A percentile compares a stretch with the other conserved stretches of the same genome.
phyloP scores from a whole-genome alignment of 1,284 basidiomycete species.

The Puccinia polysora region DNA sequence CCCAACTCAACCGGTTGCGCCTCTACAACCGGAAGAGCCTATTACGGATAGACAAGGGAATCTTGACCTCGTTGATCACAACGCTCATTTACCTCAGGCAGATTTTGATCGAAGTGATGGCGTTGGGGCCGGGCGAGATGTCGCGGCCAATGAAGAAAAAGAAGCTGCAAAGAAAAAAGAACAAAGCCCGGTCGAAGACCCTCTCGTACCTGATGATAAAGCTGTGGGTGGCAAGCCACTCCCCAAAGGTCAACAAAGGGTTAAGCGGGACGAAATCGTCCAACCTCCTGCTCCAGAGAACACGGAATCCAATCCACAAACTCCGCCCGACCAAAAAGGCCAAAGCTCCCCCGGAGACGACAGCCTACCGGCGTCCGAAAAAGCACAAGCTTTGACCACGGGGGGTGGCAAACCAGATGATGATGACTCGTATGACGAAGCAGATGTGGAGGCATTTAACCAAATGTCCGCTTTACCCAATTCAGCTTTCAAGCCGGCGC shows the following conservation, averaged over 20 bases:
- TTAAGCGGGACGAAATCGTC: constrained; percentile 26
- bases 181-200: neutral
- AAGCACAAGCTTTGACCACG: constrained; percentile 3
- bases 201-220: constrained; percentile 9
- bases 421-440: constrained; percentile 56
- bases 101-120: constrained; percentile 43
- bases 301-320: too few species aligned
- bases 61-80: constrained; percentile 29
- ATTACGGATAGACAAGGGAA: constrained; percentile 22
- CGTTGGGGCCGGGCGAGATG: constrained; percentile 33
- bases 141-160: constrained; percentile 35
- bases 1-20: neutral
- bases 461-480: constrained; percentile 65
- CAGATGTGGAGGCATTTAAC: constrained; percentile 57
- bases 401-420: constrained; percentile 44
- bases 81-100: constrained; percentile 37
- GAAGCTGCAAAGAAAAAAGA: constrained; percentile 36
- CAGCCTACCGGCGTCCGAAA: too few species aligned
- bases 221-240: constrained; percentile 40
- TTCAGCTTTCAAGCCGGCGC: constrained; percentile 73
- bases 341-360: constrained; percentile 39
- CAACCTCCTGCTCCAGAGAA: constrained; percentile 10
- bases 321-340: too few species aligned
- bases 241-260: constrained; percentile 39
- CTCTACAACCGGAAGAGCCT: neutral